These are phyloP conservation scores for Monosporozyma servazzii DNA, from an alignment of 805 yeast genomes.

Conservation along the genomic window DNA sequence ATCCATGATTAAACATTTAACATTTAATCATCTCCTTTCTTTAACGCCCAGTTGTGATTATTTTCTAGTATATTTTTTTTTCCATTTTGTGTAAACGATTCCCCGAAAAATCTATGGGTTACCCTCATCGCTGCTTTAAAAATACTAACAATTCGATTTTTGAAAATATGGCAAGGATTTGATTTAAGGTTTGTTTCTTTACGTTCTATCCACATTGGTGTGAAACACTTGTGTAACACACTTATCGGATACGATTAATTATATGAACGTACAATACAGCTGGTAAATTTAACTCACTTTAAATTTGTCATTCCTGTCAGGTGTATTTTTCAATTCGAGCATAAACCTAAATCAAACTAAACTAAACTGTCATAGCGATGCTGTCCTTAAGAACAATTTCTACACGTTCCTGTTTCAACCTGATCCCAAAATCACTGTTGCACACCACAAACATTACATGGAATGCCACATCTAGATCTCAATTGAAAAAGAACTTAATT, in stretches of 20 bases:
- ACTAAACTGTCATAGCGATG: not conserved
- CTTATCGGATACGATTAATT: no score
- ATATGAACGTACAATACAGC: no score
- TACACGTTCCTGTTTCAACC: not conserved
- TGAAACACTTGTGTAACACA: no score
- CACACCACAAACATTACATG: constrained; percentile 1
- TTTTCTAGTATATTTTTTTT: not conserved
- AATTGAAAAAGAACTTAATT: constrained; percentile 12
- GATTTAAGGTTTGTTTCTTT: not conserved
- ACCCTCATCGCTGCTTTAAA: not conserved
- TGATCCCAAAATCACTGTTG: constrained; percentile 2
- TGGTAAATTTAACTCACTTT: no score
- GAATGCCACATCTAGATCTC: constrained; percentile 10
- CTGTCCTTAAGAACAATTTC: not conserved
- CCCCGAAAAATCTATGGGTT: not conserved
- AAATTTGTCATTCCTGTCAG: no score
- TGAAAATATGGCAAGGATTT: not conserved
- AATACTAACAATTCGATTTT: not conserved
- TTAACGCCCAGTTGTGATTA: not conserved
- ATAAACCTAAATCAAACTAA: not conserved
- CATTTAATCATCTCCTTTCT: not conserved
- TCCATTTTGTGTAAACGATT: not conserved
- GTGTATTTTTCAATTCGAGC: not conserved
- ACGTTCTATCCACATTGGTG: not conserved
- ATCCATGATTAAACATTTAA: not conserved